Evolutionary conservation across 1,284 basidiomycete species (phyloP).

Genomic region (Sutorius eximius): DNA sequence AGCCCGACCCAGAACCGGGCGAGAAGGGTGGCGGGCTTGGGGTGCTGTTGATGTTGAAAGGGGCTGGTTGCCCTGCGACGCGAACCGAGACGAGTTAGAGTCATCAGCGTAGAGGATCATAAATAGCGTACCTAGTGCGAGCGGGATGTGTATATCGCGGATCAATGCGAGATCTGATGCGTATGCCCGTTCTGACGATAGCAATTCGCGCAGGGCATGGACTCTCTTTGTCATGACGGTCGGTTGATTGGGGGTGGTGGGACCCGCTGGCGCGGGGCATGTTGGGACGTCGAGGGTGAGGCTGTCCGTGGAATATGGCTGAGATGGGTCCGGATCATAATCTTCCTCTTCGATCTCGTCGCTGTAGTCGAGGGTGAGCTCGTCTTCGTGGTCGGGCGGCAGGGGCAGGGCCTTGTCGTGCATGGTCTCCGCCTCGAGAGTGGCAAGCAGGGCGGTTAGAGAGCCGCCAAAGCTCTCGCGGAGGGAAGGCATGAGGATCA

Average conservation of each 20-base stretch:
- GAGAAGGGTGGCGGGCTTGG: conserved; percentile 37
- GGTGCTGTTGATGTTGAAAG: conserved; percentile 35
- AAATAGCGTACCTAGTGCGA: conserved; percentile 59
- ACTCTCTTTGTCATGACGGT: conserved; percentile 64
- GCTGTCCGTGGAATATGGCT: conserved; percentile 27
- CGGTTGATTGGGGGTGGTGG: conserved; percentile 20
- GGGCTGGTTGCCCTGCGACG: conserved; percentile 45
- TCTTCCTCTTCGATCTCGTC: conserved; percentile 32
- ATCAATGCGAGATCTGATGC: conserved; percentile 86
- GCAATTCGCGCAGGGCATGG: conserved; percentile 82
- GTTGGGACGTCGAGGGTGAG: conserved; percentile 20
- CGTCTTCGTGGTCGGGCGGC: conserved; percentile 28
- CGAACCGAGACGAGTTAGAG: conserved; percentile 8
- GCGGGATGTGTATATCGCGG: conserved; percentile 79
- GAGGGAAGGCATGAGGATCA: conserved; percentile 29
- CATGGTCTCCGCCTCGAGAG: conserved; percentile 30
- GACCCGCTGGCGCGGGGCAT: conserved; percentile 1
- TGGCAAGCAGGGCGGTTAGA: conserved; percentile 30
- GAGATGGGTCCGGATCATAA: conserved; percentile 22
- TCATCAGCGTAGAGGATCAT: conserved; percentile 1
- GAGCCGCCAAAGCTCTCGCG: conserved; percentile 32
- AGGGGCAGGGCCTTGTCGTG: conserved; percentile 33
- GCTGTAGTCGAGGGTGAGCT: conserved; percentile 17
- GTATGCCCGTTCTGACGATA: conserved; percentile 84
- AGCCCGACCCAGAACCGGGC: conserved; percentile 29